A percentile compares a stretch with the other conserved stretches of the same genome.
These are phyloP conservation scores for Vitis vinifera DNA, from an alignment of 164 flowering plant genomes.

Conservation along the genomic window DNA sequence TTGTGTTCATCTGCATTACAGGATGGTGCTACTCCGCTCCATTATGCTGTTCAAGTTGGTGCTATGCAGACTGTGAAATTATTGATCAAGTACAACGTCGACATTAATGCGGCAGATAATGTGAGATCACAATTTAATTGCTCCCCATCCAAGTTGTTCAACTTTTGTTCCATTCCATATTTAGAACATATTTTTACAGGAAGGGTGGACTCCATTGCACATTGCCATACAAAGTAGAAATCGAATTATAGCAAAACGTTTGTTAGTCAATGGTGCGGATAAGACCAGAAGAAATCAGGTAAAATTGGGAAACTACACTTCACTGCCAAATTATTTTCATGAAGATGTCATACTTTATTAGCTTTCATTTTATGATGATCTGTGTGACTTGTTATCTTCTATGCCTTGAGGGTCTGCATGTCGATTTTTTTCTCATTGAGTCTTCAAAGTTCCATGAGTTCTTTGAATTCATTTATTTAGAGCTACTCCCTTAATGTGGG, in stretches of 20 bases:
- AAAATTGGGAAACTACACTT: slow-evolving; percentile 1
- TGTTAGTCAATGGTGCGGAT: slow-evolving; percentile 89
- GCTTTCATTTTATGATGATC: neutral
- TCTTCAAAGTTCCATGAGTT: no score
- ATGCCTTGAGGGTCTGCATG: neutral
- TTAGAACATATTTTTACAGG: slow-evolving; percentile 43
- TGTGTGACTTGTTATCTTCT: neutral
- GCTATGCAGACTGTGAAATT: slow-evolving; percentile 88
- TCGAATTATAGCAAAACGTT: slow-evolving; percentile 77
- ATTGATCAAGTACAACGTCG: slow-evolving; percentile 76
- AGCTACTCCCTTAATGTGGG: neutral
- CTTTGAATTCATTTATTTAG: no score
- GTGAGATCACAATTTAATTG: slow-evolving; percentile 40
- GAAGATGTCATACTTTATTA: neutral
- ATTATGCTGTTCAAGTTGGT: slow-evolving; percentile 97
- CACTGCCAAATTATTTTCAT: neutral
- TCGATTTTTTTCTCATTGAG: neutral
- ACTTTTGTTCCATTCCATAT: neutral
- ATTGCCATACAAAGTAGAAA: slow-evolving; percentile 80
- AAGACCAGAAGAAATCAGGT: slow-evolving; percentile 78
- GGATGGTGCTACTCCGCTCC: slow-evolving; percentile 94
- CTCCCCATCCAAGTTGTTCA: neutral
- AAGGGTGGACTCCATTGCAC: slow-evolving; percentile 98
- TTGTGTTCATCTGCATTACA: slow-evolving; percentile 17
- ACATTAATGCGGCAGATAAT: slow-evolving; percentile 75